phyloP scores from a whole-genome alignment of 2,329 filamentous ascomycete genomes.

The Nemania sp. region DNA sequence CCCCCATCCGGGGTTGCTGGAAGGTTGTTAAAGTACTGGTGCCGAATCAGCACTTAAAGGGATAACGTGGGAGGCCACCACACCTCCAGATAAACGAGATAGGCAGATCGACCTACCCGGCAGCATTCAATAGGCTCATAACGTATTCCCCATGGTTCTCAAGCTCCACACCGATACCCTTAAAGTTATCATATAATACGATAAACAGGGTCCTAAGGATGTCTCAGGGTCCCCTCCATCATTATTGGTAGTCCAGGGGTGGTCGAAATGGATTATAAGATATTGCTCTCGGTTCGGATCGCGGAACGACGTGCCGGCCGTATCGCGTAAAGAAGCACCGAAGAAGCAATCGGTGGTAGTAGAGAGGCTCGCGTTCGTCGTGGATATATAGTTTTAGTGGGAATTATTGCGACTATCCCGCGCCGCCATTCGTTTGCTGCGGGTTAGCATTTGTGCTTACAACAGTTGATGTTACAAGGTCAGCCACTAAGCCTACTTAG shows the following conservation, averaged over 20 bases:
- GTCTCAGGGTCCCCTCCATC: conserved; percentile 17
- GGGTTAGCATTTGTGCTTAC: not conserved
- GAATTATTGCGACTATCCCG: no score
- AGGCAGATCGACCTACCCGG: not conserved
- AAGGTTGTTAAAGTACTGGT: no score
- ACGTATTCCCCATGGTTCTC: not conserved
- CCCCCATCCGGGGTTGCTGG: no score
- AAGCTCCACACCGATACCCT: not conserved
- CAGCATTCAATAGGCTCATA: not conserved
- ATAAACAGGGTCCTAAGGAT: conserved; percentile 4
- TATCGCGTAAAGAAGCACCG: no score
- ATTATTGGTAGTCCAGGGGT: not conserved
- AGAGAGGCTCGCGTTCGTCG: no score
- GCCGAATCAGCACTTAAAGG: no score
- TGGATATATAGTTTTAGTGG: not conserved
- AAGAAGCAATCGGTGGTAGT: not conserved
- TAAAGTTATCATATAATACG: not conserved
- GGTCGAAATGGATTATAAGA: not conserved
- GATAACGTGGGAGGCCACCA: conserved; percentile 12
- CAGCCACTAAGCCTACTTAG: conserved; percentile 12
- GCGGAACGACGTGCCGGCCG: not conserved
- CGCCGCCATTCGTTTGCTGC: not conserved
- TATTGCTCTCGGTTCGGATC: not conserved
- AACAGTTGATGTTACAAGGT: not conserved
- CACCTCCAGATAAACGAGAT: conserved; percentile 12